Percentiles rank a stretch among this genome's conserved stretches.
Conservation (phyloP, 495 filamentous ascomycete genomes). For the Aspergillus incahuasiensis region DNA sequence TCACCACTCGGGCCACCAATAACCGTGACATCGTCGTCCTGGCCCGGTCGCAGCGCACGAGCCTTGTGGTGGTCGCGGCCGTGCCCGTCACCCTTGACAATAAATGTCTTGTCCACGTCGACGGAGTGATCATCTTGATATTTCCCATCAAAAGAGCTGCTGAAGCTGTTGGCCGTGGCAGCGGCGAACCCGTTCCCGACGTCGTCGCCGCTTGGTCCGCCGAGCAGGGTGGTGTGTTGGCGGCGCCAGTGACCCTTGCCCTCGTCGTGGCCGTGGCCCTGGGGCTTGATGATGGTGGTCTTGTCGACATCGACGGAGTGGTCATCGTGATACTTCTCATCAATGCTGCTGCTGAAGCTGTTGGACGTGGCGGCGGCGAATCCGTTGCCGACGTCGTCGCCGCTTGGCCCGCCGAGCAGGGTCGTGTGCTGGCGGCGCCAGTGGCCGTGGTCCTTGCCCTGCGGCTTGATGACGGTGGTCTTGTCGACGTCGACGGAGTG, state of each 20-base stretch:
- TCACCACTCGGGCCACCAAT: constrained; percentile 10
- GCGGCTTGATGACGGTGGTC: not conserved
- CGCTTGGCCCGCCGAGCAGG: not conserved
- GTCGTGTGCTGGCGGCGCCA: not conserved
- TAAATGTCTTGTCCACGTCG: not conserved
- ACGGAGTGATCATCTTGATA: constrained; percentile 7
- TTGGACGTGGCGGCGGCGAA: not conserved
- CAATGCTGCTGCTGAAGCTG: too few species aligned
- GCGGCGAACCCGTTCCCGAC: not conserved
- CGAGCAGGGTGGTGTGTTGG: not conserved
- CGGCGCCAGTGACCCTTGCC: too few species aligned
- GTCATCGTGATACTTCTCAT: constrained; percentile 1
- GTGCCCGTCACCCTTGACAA: not conserved
- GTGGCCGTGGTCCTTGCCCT: not conserved
- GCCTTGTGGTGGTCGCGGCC: not conserved
- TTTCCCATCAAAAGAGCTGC: not conserved
- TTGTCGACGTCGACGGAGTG: constrained; percentile 8
- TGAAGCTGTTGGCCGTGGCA: not conserved
- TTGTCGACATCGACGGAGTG: constrained; percentile 7
- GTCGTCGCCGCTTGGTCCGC: constrained; percentile 4
- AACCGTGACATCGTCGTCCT: not conserved
- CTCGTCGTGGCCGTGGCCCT: too few species aligned
- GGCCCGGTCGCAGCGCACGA: too few species aligned
- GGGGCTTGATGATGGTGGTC: not conserved
- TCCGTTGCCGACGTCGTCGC: constrained; percentile 7